phyloP scores from a whole-genome alignment of 768 basidiomycete genomes.

The Pulveroboletus sp. region DNA sequence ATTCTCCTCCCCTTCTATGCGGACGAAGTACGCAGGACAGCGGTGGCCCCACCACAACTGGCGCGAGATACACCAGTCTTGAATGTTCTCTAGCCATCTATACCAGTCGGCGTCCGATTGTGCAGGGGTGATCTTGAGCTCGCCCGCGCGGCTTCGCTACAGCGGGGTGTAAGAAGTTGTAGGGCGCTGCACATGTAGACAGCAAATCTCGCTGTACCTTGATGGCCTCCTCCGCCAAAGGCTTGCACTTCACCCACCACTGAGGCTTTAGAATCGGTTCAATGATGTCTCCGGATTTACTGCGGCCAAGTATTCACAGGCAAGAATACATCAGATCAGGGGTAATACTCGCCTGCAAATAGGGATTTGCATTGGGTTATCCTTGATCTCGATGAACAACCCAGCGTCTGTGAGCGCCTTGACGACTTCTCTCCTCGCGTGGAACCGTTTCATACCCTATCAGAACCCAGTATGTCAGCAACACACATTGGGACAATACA shows the following conservation, averaged over 20 bases:
- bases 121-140: constrained; percentile 79
- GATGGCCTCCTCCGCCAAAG: constrained; percentile 86
- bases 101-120: constrained; percentile 93
- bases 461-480: background rate
- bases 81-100: constrained; percentile 90
- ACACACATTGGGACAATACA: background rate
- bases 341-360: constrained; percentile 66
- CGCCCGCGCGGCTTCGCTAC: constrained; percentile 86
- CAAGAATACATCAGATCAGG: background rate
- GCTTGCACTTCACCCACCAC: constrained; percentile 97
- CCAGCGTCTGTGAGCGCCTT: constrained; percentile 81
- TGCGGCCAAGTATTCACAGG: constrained; percentile 29
- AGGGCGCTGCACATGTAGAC: background rate
- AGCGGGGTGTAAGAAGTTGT: background rate
- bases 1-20: constrained; percentile 70
- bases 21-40: constrained; percentile 90
- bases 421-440: constrained; percentile 81
- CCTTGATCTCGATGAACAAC: constrained; percentile 85
- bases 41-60: constrained; percentile 99
- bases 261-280: constrained; percentile 96
- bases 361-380: constrained; percentile 97
- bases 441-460: constrained; percentile 97
- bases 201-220: constrained; percentile 47
- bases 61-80: constrained; percentile 99
- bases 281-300: constrained; percentile 95